A percentile compares a stretch with the other conserved stretches of the same genome.
Evolutionary conservation across 768 basidiomycete species (phyloP).

Genomic region (Lentinus tigrinus): DNA sequence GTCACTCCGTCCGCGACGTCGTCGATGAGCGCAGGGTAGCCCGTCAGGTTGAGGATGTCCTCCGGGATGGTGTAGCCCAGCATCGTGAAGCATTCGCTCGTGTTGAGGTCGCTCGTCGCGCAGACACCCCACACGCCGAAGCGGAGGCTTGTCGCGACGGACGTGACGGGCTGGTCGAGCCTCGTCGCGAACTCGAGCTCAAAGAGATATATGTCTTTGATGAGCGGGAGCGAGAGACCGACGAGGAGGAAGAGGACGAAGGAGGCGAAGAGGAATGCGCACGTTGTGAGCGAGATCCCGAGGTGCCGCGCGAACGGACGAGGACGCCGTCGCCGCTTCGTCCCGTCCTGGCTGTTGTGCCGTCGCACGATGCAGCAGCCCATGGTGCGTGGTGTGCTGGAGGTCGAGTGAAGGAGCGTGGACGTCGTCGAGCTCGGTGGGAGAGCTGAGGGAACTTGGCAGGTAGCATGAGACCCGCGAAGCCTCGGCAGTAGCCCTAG

Average conservation of each 20-base stretch:
- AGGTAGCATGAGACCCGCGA: not conserved
- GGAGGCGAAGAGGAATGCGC: conserved; percentile 50
- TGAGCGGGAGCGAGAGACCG: conserved; percentile 73
- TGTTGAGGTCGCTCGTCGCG: conserved; percentile 40
- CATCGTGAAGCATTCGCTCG: conserved; percentile 55
- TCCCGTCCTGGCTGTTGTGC: not conserved
- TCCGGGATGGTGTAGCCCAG: conserved; percentile 67
- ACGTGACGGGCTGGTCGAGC: conserved; percentile 39
- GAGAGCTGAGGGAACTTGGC: not conserved
- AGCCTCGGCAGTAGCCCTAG: not conserved
- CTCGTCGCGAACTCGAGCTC: conserved; percentile 39
- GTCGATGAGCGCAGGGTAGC: conserved; percentile 44
- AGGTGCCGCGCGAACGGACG: conserved; percentile 36
- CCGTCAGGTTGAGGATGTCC: conserved; percentile 36
- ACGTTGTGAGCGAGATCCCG: conserved; percentile 45
- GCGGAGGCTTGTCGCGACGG: conserved; percentile 56
- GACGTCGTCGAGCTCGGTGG: not conserved
- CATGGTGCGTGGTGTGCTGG: not conserved
- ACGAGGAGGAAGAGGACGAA: conserved; percentile 79
- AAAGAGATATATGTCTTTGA: conserved; percentile 66
- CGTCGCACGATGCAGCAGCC: not conserved
- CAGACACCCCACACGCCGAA: conserved; percentile 88
- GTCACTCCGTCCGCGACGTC: conserved; percentile 46
- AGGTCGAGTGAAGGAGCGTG: not conserved
- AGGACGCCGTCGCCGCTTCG: conserved; percentile 13